A percentile compares a stretch with the other conserved stretches of the same genome.
These are phyloP conservation scores for Suillus decipiens DNA, from an alignment of 768 basidiomycete species.

Conservation along the genomic window DNA sequence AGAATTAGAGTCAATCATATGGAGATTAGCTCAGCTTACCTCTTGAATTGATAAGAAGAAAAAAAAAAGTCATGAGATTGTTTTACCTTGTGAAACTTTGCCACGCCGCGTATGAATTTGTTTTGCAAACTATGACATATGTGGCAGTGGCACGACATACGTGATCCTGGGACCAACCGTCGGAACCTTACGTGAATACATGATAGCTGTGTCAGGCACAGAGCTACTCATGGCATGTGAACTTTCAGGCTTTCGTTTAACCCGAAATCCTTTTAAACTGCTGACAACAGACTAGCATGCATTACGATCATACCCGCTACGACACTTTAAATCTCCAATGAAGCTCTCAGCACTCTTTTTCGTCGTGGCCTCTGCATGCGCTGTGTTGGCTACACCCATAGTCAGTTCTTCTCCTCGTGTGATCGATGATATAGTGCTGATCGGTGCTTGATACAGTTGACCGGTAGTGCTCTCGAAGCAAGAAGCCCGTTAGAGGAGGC, in stretches of 20 bases:
- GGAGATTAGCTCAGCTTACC: background rate
- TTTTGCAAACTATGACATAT: background rate
- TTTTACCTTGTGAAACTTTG: background rate
- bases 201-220: conserved; percentile 12
- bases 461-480: background rate
- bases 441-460: background rate
- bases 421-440: background rate
- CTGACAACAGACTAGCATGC: background rate
- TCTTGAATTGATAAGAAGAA: too few species aligned
- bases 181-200: background rate
- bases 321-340: background rate
- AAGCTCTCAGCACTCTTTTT: conserved; percentile 10
- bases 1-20: background rate
- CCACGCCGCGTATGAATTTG: background rate
- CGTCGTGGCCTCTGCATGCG: conserved; percentile 1
- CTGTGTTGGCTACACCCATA: conserved; percentile 7
- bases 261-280: conserved; percentile 8
- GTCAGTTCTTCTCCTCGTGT: background rate
- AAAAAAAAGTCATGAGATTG: too few species aligned
- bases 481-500: background rate
- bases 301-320: background rate
- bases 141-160: background rate
- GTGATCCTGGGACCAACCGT: background rate
- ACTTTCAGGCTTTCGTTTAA: conserved; percentile 3
- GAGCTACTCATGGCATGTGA: conserved; percentile 11